These are phyloP conservation scores for Crithidia expoeki DNA, from an alignment of 208 protist species.

Conservation along the genomic window DNA sequence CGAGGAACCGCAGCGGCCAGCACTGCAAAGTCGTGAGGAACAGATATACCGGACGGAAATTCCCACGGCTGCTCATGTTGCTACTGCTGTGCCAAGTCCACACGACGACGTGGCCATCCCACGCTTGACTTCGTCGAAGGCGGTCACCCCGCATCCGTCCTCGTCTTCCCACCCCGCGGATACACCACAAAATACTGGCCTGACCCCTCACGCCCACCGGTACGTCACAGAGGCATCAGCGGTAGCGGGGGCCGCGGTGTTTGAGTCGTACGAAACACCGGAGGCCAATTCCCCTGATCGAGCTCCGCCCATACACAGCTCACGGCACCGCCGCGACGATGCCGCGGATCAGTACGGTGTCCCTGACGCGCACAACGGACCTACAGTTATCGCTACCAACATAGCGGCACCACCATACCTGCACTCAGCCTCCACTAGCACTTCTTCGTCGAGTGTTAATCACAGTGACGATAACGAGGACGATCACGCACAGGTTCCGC, in stretches of 20 bases:
- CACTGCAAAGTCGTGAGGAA: neutral
- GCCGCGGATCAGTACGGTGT: neutral
- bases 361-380: neutral
- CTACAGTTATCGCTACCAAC: neutral
- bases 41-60: neutral
- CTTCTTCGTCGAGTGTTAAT: neutral
- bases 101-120: neutral
- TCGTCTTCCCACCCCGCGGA: neutral
- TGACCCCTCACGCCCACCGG: neutral
- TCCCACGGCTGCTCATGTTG: neutral
- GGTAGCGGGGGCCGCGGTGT: neutral
- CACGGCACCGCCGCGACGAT: neutral
- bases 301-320: neutral
- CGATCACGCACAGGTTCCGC: too few species aligned
- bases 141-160: neutral
- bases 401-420: neutral
- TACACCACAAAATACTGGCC: neutral
- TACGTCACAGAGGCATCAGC: neutral
- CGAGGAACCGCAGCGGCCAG: neutral
- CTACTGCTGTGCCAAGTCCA: neutral
- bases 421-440: neutral
- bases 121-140: neutral
- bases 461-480: neutral
- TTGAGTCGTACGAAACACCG: conserved; percentile 7
- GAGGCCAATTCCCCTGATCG: neutral